Evolutionary conservation across 768 basidiomycete genomes (phyloP), one percentile per base, ranked within the genome.

Genomic region (Rubroboletus satanas): DNA sequence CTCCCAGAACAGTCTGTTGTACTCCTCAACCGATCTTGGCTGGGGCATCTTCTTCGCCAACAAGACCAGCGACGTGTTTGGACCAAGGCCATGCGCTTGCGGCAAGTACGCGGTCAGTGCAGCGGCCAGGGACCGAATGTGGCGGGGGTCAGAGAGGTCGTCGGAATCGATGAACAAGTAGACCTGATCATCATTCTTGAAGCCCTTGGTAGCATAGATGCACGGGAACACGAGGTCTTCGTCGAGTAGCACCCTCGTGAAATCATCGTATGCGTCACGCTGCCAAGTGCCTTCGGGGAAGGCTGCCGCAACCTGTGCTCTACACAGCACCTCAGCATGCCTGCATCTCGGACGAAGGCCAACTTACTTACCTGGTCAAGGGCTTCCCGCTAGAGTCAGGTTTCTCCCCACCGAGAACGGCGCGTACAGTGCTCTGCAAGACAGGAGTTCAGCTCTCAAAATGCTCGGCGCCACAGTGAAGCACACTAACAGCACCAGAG

Each of bases 91-190:
- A 31, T 23, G 62, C 4, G 62, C 55, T 45, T 51, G 63, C 4
- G 52, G 63, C 26, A 64, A 37, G 39, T 63, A 63, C 12, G 15
- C 23, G 15, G 50, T 55, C 29, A 63, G 35, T 1, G 51, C 62
- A 26, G 51, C 46, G 28, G 62, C 62, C 9, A 64, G 48, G n/a
- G 62, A 51, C 18, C 51, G 48, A 35, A 64, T 61, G 36, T 63
- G 62, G 15, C 62, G 62, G 32, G 52, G 49, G 28, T 64, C 48
- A 35, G 62, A 64, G 36, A 64, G 48, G 49, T 64, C 62, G 17
- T 64, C 63, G 5, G 63, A 64, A 39, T 61, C 63, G 42, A 64
- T 58, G 47, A 64, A 64, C 32, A 64, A 26, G 49, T 64, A 64
- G 11, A 58, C 32, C 35, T 64, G 59, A 9, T 61, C 56, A 8